Evolutionary conservation across 2,329 filamentous ascomycete species (phyloP), one percentile per base, ranked within the genome.

Genomic region (Endoconidiophora laricicola): DNA sequence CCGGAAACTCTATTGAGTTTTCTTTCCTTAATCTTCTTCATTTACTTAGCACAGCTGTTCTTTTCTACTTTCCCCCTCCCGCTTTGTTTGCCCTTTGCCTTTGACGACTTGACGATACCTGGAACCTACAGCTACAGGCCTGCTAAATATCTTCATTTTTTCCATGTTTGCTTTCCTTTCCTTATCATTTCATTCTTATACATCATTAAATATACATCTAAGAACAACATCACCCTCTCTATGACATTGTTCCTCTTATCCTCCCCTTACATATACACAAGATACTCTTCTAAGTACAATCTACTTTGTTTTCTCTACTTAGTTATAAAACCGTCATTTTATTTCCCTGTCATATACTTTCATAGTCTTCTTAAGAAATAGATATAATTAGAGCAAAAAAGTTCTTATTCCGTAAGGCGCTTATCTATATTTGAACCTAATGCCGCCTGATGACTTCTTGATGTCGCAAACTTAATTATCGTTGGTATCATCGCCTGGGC

Each of bases 41-140:
- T 44, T 26, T 23, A n/a, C 16, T 44, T 44, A 3, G 26, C 23
- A 24, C 42, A 26, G n/a, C 26, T 44, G 23, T 29, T 44, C 12
- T 10, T 14, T 29, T 23, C n/a, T 44, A 22, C 22, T 24, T 44
- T 44, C 10, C 16, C 26, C 3, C 26, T 33, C 26, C 26, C 18
- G 26, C 23, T 33, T 33, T 33, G 26, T 33, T 33, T 33, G 26
- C 26, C 12, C 26, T 33, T 33, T 33, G 42, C 42, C 22, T 12
- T 46, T 37, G 36, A 46, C 44, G 44, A 46, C 33, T 46, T 46
- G 26, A 46, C 24, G 44, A 46, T 16, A 37, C 44, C 44, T 46
- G 33, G 44, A 22, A 38, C 38, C 44, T 29, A 46, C 44, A 46
- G 44, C 36, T 37, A 46, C 44, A 24, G 44, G 44, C 44, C 36